Evolutionary conservation across 495 filamentous ascomycete species (phyloP), one percentile per base, ranked within the genome.

Genomic region (Trichoderma virens): DNA sequence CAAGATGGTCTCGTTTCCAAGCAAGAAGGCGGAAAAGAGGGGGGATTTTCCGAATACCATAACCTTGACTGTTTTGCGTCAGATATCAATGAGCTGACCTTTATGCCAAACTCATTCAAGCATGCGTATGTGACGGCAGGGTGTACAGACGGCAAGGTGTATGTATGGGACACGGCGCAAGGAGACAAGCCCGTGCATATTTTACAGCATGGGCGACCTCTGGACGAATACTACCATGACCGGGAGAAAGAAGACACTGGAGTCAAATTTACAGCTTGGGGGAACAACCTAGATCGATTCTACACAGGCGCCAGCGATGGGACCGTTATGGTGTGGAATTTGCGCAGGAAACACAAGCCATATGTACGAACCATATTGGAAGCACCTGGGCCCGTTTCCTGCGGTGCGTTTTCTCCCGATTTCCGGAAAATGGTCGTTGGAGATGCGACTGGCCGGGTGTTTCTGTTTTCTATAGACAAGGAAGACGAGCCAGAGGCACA

Each of bases 301-400:
- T 96, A 93, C 69, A 96, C 90, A n/a, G 94, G 93, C 2, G 88
- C 88, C 3, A 94, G 92, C 0, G 94, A 98, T 70, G 93, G 94
- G 1, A 78, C 88, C 0, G 79, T 98, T 7, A 96, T 92, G 63
- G 82, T 86, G 23, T 98, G 94, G 94, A 86, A 97, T 70, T 79
- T 95, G 25, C 76, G 77, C 23, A 73, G 75, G 1, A 66, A 67
- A 2, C 79, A 79, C 54, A 81, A 82, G 25, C 80, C 87, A 3
- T 80, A 89, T 32, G 79, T 96, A n/a, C 74, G 82, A 28, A 82
- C 93, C 51, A 70, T 85, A 0, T 70, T 83, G 2, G 73, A 77
- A 63, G 70, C 78, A 7, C 70, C 79, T 1, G 80, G 78, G 0
- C 82, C 83, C 0, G 76, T 90, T 51, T 85, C 85, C 47, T 82